Conservation (phyloP, 139 green algal species). For the Asterochloris erici region DNA sequence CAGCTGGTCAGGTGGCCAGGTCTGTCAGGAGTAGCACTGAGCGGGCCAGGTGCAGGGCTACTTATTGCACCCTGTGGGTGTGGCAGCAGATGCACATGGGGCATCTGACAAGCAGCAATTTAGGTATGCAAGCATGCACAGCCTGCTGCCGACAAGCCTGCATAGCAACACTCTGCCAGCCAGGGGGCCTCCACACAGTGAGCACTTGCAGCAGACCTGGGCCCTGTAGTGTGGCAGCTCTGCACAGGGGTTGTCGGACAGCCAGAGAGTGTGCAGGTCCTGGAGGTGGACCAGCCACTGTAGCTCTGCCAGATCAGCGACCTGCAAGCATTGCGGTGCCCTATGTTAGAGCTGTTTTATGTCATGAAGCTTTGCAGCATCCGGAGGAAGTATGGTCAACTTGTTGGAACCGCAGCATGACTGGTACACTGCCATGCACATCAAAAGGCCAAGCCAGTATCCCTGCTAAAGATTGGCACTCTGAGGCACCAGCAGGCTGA, state of each 20-base stretch:
- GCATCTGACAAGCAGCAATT: too few species aligned
- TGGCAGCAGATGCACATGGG: too few species aligned
- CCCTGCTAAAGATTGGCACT: neutral
- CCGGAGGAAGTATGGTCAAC: neutral
- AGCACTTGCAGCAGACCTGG: neutral
- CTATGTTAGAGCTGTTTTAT: too few species aligned
- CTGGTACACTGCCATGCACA: neutral
- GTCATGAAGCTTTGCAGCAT: too few species aligned
- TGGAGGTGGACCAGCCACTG: constrained; percentile 36
- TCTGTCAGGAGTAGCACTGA: too few species aligned
- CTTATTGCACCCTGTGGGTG: too few species aligned
- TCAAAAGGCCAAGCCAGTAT: too few species aligned
- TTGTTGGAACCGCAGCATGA: neutral
- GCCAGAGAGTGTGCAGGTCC: constrained; percentile 50
- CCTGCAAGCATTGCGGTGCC: neutral
- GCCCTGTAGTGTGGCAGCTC: constrained; percentile 41
- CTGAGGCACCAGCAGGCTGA: constrained; percentile 11
- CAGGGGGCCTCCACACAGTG: neutral
- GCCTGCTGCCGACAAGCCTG: too few species aligned
- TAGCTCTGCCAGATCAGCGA: constrained; percentile 46
- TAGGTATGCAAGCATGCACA: too few species aligned
- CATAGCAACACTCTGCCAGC: too few species aligned
- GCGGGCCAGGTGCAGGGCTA: too few species aligned
- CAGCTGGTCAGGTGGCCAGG: too few species aligned
- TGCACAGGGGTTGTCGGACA: constrained; percentile 66